Evolutionary conservation across 2,329 filamentous ascomycete genomes (phyloP).

Genomic region (Periconia macrospinosa): DNA sequence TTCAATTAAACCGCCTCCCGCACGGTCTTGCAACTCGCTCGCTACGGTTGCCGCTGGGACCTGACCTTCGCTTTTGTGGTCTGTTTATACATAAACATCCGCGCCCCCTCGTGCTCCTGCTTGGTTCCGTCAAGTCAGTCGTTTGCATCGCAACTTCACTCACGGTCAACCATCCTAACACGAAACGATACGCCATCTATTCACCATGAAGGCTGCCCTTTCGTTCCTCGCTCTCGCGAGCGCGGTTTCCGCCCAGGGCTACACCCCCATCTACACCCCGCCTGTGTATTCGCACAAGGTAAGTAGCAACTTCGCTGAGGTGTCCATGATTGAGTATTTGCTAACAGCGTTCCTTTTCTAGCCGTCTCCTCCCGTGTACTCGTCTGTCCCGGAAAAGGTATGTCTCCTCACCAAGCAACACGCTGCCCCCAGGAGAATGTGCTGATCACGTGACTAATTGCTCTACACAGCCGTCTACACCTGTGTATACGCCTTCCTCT

Average conservation of each 20-base stretch:
- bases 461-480: no score
- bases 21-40: conserved; percentile 36
- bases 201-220: conserved; percentile 33
- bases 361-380: not conserved
- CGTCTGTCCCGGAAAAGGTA: no score
- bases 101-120: not conserved
- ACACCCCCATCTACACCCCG: conserved; percentile 1
- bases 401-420: not conserved
- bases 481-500: not conserved
- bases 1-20: conserved; percentile 7
- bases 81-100: not conserved
- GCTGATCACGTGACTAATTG: not conserved
- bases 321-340: no score
- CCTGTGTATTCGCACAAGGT: no score
- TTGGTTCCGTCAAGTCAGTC: not conserved
- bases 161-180: not conserved
- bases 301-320: no score
- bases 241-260: conserved; percentile 4
- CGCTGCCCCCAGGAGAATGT: not conserved
- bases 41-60: conserved; percentile 39
- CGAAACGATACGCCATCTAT: conserved; percentile 1
- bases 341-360: no score
- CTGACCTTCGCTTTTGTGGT: conserved; percentile 26
- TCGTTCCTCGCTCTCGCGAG: conserved; percentile 37
- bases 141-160: not conserved